Conservation (phyloP, 495 filamentous ascomycete genomes). For the Echria macrotheca region DNA sequence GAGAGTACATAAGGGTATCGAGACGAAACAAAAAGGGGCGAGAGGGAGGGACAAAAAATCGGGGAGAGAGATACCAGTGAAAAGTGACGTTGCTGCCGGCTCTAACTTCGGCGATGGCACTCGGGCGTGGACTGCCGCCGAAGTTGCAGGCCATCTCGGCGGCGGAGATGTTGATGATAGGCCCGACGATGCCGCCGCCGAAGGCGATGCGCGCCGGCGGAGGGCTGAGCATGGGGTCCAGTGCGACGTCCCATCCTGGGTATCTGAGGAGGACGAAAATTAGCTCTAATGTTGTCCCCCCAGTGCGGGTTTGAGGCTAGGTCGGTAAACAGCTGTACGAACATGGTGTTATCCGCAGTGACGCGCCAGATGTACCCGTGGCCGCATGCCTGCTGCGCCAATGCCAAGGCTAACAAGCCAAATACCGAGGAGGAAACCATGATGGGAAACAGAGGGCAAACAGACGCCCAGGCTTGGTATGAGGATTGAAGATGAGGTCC, state of each 20-base stretch:
- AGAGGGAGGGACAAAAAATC: no score
- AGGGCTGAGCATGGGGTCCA: constrained; percentile 13
- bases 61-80: constrained; percentile 40
- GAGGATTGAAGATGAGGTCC: no score
- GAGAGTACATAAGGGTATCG: no score
- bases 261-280: constrained; percentile 12
- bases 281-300: no score
- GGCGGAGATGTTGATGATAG: constrained; percentile 36
- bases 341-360: constrained; percentile 18
- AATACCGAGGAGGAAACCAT: no score
- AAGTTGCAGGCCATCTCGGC: constrained; percentile 59
- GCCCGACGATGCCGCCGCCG: constrained; percentile 32
- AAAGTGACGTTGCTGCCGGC: constrained; percentile 50
- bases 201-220: constrained; percentile 14
- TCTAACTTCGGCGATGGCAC: constrained; percentile 39
- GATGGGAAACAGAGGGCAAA: no score
- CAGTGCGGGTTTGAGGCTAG: no score
- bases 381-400: constrained; percentile 3
- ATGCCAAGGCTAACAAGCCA: constrained; percentile 4
- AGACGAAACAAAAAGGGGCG: no score
- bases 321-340: not conserved
- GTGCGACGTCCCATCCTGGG: constrained; percentile 17
- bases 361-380: constrained; percentile 19
- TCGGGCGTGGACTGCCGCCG: constrained; percentile 43
- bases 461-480: no score